These are phyloP conservation scores for Botrytis tulipae DNA, from an alignment of 2,329 filamentous ascomycete species.

Conservation along the genomic window DNA sequence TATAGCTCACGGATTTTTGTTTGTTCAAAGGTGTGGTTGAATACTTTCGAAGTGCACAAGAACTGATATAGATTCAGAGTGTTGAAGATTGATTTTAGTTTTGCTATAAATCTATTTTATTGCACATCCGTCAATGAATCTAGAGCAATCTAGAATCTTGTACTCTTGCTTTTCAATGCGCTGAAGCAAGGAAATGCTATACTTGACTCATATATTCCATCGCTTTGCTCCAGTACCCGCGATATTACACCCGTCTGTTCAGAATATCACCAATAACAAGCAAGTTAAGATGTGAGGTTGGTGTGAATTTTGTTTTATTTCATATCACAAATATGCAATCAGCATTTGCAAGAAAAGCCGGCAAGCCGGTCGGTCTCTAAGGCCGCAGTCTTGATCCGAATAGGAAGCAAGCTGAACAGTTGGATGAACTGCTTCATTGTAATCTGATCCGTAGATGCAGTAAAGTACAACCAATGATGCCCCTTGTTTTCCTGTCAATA, in stretches of 20 bases:
- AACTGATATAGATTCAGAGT: neutral
- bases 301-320: slow-evolving; percentile 10
- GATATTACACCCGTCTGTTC: neutral
- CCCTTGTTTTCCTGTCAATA: slow-evolving; percentile 30
- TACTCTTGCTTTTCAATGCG: too few relatives aligned
- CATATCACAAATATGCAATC: slow-evolving; percentile 9
- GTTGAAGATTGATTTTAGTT: neutral
- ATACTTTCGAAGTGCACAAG: neutral
- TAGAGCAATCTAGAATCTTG: neutral
- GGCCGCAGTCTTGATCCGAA: slow-evolving; percentile 62
- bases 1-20: neutral
- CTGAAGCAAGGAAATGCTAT: neutral
- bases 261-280: neutral
- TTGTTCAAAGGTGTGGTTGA: neutral
- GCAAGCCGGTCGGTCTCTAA: slow-evolving; percentile 73
- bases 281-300: neutral
- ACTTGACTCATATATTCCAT: neutral
- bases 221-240: neutral
- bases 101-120: neutral
- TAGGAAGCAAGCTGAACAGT: slow-evolving; percentile 47
- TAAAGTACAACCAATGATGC: slow-evolving; percentile 36
- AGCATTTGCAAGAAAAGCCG: slow-evolving; percentile 50
- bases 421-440: slow-evolving; percentile 46
- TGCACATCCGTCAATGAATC: neutral
- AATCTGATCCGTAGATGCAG: slow-evolving; percentile 37